phyloP scores from a whole-genome alignment of 1,284 basidiomycete genomes.

The Takashimella koratensis region DNA sequence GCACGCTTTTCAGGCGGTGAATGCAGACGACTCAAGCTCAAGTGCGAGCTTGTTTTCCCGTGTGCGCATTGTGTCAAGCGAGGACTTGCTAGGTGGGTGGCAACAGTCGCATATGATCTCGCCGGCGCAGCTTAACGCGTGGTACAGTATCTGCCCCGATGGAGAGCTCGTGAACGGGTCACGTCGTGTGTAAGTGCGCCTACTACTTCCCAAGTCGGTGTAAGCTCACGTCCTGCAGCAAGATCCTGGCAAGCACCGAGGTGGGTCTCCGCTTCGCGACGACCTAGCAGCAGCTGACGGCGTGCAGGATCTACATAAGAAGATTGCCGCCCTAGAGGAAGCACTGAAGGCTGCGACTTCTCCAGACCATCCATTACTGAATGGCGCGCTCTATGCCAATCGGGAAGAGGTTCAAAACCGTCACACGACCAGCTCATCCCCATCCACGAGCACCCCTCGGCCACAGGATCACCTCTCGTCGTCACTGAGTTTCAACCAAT shows the following conservation, averaged over 20 bases:
- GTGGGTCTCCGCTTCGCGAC: background rate
- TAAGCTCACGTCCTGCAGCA: conserved; percentile 1
- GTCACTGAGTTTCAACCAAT: too few relatives aligned
- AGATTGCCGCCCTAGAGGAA: conserved; percentile 9
- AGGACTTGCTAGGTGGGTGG: conserved; percentile 9
- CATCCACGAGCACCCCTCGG: background rate
- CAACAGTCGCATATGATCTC: background rate
- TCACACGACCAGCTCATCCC: background rate
- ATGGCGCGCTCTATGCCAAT: background rate
- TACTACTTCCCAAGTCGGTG: background rate
- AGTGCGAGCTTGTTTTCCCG: conserved; percentile 11
- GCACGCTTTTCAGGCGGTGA: conserved; percentile 6
- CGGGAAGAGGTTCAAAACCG: background rate
- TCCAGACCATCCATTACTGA: background rate
- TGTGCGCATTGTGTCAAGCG: conserved; percentile 9
- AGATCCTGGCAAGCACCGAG: conserved; percentile 12
- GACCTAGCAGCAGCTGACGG: background rate
- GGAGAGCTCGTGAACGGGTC: conserved; percentile 9
- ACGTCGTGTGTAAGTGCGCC: background rate
- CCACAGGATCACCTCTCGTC: background rate
- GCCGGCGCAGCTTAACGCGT: background rate
- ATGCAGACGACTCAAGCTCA: conserved; percentile 14
- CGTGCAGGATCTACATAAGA: conserved; percentile 5
- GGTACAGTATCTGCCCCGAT: conserved; percentile 10
- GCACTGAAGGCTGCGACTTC: conserved; percentile 2